These are phyloP conservation scores for Trichoderma breve DNA, from an alignment of 2,329 filamentous ascomycete species.

Conservation along the genomic window DNA sequence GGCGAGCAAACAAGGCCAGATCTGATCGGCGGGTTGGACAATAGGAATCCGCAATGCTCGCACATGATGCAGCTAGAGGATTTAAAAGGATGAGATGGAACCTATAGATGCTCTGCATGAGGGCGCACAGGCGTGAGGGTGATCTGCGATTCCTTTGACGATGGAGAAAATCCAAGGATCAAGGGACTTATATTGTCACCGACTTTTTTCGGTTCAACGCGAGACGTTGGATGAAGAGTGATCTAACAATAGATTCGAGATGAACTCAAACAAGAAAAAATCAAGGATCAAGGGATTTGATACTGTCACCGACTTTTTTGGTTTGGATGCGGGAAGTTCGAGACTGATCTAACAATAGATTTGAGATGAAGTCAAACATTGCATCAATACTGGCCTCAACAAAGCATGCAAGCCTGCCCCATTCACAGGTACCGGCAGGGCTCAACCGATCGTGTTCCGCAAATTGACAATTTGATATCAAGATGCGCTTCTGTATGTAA, in stretches of 20 bases:
- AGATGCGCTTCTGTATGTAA: background rate
- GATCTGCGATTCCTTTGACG: background rate
- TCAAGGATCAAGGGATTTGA: background rate
- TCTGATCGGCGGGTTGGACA: constrained; percentile 6
- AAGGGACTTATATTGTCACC: background rate
- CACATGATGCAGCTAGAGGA: background rate
- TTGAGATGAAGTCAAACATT: background rate
- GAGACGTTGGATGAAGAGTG: background rate
- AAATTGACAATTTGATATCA: background rate
- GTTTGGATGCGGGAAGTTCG: background rate
- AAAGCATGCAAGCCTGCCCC: background rate
- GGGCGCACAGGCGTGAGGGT: background rate
- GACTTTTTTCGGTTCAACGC: background rate
- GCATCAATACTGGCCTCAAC: background rate
- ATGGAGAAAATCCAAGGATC: background rate
- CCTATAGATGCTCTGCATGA: background rate
- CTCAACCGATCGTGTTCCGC: background rate
- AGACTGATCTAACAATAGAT: background rate
- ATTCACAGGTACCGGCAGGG: background rate
- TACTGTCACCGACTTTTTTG: background rate
- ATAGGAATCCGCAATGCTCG: background rate
- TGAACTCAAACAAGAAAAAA: background rate
- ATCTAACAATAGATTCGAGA: background rate
- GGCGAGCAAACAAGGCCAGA: constrained; percentile 7
- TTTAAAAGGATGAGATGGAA: background rate